phyloP scores from a whole-genome alignment of 2,329 filamentous ascomycete species.

The Neofusicoccum kwambonambiense region DNA sequence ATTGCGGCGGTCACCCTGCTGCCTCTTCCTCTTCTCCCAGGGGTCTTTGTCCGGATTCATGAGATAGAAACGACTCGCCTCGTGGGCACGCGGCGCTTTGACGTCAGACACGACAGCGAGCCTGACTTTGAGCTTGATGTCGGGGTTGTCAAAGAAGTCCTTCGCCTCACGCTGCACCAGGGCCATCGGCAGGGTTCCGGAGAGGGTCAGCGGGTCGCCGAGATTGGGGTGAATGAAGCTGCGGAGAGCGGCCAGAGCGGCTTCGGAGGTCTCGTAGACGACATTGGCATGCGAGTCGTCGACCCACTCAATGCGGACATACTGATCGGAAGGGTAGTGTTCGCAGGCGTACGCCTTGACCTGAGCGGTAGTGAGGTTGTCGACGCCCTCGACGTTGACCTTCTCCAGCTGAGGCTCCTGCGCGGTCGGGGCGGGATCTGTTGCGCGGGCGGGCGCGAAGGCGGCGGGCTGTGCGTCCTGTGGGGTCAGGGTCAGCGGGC shows the following conservation, averaged over 20 bases:
- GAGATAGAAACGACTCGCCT: conserved; percentile 86
- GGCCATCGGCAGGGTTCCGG: conserved; percentile 38
- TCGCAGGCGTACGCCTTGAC: conserved; percentile 72
- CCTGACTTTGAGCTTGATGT: conserved; percentile 69
- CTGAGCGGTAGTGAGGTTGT: conserved; percentile 76
- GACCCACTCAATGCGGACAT: conserved; percentile 82
- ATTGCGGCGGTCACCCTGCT: conserved; percentile 23
- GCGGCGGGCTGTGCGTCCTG: neutral
- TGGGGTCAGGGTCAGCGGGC: neutral
- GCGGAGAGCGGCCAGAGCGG: conserved; percentile 55
- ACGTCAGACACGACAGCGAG: conserved; percentile 72
- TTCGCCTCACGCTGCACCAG: conserved; percentile 70
- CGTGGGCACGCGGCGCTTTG: conserved; percentile 75
- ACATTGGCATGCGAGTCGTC: conserved; percentile 90
- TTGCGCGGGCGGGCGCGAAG: neutral
- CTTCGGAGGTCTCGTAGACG: conserved; percentile 62
- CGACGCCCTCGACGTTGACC: conserved; percentile 80
- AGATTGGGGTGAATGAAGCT: conserved; percentile 53
- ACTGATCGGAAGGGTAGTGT: conserved; percentile 58
- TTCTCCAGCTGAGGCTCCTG: conserved; percentile 55
- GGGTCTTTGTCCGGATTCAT: conserved; percentile 87
- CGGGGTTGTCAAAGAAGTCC: conserved; percentile 64
- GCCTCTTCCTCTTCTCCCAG: conserved; percentile 56
- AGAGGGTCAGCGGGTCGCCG: conserved; percentile 31
- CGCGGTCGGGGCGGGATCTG: neutral